These are phyloP conservation scores for Lepidium sativum DNA, from an alignment of 345 rosid species.

Conservation along the genomic window DNA sequence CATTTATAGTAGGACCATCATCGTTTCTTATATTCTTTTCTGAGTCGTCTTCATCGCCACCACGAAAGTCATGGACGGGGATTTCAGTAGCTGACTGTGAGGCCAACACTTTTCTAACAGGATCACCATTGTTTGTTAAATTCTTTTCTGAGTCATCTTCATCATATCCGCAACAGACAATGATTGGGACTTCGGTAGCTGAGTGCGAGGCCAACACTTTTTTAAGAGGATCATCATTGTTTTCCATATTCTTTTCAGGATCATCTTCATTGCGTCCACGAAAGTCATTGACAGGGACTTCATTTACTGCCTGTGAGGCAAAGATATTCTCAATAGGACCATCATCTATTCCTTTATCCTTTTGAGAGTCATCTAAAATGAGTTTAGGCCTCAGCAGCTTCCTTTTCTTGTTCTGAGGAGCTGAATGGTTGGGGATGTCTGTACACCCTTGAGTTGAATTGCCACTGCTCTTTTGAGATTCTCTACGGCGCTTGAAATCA, in stretches of 20 bases:
- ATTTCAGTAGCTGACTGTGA: background rate
- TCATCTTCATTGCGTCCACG: background rate
- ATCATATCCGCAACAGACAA: background rate
- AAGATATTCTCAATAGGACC: background rate
- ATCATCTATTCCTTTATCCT: background rate
- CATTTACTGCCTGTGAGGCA: conserved; percentile 1
- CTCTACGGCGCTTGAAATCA: conserved; percentile 49
- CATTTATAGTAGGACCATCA: background rate
- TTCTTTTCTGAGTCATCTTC: background rate
- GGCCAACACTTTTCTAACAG: background rate
- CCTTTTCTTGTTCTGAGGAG: conserved; percentile 33
- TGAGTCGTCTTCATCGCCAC: background rate
- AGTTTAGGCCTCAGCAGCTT: conserved; percentile 51
- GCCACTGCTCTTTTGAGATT: conserved; percentile 12
- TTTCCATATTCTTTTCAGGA: background rate
- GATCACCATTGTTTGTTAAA: background rate
- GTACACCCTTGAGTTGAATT: conserved; percentile 14
- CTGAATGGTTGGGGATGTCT: conserved; percentile 9
- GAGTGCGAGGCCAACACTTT: background rate
- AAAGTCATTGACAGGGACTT: conserved; percentile 1
- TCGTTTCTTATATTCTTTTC: background rate
- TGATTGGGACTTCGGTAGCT: background rate
- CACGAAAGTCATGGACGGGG: background rate
- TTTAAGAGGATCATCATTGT: background rate
- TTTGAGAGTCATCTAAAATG: conserved; percentile 9